Conservation (phyloP, 2,329 filamentous ascomycete species). For the Exophiala sideris region DNA sequence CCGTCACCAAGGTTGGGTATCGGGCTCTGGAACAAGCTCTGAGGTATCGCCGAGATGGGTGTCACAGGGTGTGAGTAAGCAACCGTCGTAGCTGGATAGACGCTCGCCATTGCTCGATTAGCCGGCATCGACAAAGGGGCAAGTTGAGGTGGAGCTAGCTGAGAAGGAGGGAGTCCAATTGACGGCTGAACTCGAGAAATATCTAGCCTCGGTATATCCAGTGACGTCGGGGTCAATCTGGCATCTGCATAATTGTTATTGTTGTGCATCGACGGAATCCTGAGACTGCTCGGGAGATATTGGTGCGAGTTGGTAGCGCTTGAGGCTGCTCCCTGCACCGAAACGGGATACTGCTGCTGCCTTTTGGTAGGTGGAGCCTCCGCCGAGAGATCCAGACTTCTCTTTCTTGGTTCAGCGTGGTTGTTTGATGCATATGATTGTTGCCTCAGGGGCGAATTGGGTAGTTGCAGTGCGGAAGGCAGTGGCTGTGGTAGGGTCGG, state of each 20-base stretch:
- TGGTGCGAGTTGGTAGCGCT: constrained; percentile 17
- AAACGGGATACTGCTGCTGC: constrained; percentile 19
- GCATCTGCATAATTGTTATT: not conserved
- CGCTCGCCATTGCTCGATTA: constrained; percentile 68
- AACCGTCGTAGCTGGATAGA: constrained; percentile 61
- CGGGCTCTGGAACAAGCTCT: constrained; percentile 33
- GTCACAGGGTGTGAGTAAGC: constrained; percentile 50
- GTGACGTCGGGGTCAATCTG: constrained; percentile 25
- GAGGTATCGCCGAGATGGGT: constrained; percentile 35
- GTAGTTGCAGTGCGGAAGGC: constrained; percentile 17
- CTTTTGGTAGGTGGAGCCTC: constrained; percentile 59
- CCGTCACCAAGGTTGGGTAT: constrained; percentile 23
- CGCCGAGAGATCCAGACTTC: constrained; percentile 54
- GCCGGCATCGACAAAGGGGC: constrained; percentile 36
- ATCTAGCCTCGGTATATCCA: constrained; percentile 24
- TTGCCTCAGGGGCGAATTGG: constrained; percentile 24
- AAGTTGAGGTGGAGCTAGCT: constrained; percentile 6
- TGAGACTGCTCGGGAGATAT: constrained; percentile 6
- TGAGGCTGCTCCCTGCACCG: not conserved
- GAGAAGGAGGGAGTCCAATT: constrained; percentile 2
- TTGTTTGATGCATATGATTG: constrained; percentile 18
- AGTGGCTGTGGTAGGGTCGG: constrained; percentile 25
- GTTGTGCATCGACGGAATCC: constrained; percentile 3
- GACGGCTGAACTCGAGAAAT: constrained; percentile 4
- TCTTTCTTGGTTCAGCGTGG: constrained; percentile 53